phyloP scores from a whole-genome alignment of 2,329 filamentous ascomycete species.

The Trichoderma afroharzianum region DNA sequence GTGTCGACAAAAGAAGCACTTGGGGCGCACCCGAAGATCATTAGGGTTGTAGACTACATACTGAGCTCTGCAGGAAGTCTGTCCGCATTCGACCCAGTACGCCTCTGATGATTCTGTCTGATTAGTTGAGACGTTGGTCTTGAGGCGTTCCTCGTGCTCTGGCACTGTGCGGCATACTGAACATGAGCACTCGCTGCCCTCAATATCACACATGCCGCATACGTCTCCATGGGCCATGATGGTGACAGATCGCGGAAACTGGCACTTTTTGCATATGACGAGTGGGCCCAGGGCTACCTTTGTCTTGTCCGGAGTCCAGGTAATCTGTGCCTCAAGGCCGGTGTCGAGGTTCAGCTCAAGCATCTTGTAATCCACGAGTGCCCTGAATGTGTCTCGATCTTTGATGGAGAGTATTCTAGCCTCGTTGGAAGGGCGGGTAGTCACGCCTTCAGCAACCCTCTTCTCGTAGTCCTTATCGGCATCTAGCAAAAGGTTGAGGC shows the following conservation, averaged over 20 bases:
- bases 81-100: slow-evolving; percentile 47
- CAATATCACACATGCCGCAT: slow-evolving; percentile 41
- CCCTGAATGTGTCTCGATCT: slow-evolving; percentile 42
- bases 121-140: slow-evolving; percentile 30
- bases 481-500: slow-evolving; percentile 44
- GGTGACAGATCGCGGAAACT: slow-evolving; percentile 47
- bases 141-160: slow-evolving; percentile 24
- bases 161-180: slow-evolving; percentile 20
- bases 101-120: slow-evolving; percentile 32
- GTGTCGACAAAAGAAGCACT: slow-evolving; percentile 48
- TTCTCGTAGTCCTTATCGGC: slow-evolving; percentile 38
- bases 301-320: slow-evolving; percentile 45
- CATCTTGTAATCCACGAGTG: slow-evolving; percentile 44
- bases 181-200: slow-evolving; percentile 22
- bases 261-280: slow-evolving; percentile 39
- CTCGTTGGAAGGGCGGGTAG: slow-evolving; percentile 14
- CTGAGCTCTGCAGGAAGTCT: slow-evolving; percentile 42
- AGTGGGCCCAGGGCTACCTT: slow-evolving; percentile 41
- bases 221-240: slow-evolving; percentile 39
- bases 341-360: slow-evolving; percentile 45
- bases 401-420: slow-evolving; percentile 30
- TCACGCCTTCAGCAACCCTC: slow-evolving; percentile 26
- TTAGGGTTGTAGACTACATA: slow-evolving; percentile 47
- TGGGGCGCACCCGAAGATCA: slow-evolving; percentile 41
- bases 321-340: slow-evolving; percentile 39